These are phyloP conservation scores for Claviceps africana DNA, from an alignment of 2,329 filamentous ascomycete genomes.

Conservation along the genomic window DNA sequence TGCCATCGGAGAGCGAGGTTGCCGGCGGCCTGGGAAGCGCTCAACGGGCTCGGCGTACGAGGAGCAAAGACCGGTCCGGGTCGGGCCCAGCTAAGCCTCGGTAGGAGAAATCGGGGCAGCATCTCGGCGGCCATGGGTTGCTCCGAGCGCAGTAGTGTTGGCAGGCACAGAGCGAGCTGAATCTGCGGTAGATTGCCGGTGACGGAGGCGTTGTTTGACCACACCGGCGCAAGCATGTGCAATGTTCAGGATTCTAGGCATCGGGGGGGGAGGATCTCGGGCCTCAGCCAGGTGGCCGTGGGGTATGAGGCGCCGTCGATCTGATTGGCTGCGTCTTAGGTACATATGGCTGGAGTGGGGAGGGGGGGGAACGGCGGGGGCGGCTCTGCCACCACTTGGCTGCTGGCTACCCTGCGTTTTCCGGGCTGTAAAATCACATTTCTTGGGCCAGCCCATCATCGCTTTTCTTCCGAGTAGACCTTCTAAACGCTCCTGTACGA, in stretches of 20 bases:
- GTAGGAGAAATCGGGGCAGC: constrained; percentile 40
- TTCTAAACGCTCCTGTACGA: no score
- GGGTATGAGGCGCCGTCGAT: neutral
- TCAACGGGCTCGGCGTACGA: constrained; percentile 10
- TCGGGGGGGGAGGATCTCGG: no score
- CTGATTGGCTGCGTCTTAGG: neutral
- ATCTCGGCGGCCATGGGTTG: constrained; percentile 21
- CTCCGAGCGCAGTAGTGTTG: constrained; percentile 5
- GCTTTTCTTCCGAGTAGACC: no score
- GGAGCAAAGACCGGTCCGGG: constrained; percentile 16
- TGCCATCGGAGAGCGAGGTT: constrained; percentile 5
- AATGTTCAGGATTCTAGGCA: neutral
- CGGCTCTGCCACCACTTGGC: no score
- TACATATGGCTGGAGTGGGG: no score
- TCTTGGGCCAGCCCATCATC: no score
- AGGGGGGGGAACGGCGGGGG: no score
- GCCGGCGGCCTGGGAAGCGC: constrained; percentile 7
- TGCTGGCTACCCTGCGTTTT: no score
- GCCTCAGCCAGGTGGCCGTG: neutral
- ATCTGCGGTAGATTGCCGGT: no score
- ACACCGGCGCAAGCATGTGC: neutral
- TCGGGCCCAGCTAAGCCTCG: constrained; percentile 40
- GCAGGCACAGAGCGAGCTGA: neutral
- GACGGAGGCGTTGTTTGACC: constrained; percentile 12
- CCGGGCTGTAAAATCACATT: no score